Evolutionary conservation across 2,329 filamentous ascomycete genomes (phyloP), one percentile per base, ranked within the genome.

Genomic region (Bisporella sp.): DNA sequence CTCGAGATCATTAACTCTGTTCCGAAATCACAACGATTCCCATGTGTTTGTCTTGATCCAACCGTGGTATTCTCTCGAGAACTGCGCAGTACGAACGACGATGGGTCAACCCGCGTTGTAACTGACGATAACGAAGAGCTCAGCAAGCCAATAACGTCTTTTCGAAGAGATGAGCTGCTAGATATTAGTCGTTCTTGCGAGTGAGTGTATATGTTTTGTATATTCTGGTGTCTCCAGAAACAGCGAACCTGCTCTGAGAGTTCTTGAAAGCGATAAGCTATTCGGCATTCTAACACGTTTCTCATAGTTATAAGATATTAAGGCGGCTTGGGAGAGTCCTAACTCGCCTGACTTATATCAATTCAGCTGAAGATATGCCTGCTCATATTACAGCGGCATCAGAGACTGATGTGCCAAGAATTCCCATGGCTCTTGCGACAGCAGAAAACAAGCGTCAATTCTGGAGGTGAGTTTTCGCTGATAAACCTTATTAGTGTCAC

Each of bases 171-270:
- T 31, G 56, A 58, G 33, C 51, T 58, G 12, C 49, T 58, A 11
- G 56, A 58, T 31, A 58, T 58, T 29, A 50, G 54, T 13, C 49
- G 56, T 3, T 58, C 56, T 5, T 58, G 54, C 46, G 54, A 58
- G 21, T 21, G 21, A 21, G 21, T 21, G 2, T 21, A 21, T 21
- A 21, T 21, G 21, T 21, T 21, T 21, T 21, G 21, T 21, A 21
- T 21, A 21, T 21, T 21, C 21, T 21, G 21, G 21, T 21, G 21
- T 21, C 21, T 21, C 21, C 21, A 21, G 21, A 21, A 21, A 3
- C 21, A 21, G 21, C 21, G 21, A 21, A 21, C 21, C 21, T 21
- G 21, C 21, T 21, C 21, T 21, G 21, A 21, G 21, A 21, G 21
- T 3, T 21, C 21, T 21, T 21, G 21, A 21, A 21, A 21, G 21